Evolutionary conservation across 139 green algal species (phyloP), one percentile per base, ranked within the genome.

Genomic region (Protoeuglena noctilucae): DNA sequence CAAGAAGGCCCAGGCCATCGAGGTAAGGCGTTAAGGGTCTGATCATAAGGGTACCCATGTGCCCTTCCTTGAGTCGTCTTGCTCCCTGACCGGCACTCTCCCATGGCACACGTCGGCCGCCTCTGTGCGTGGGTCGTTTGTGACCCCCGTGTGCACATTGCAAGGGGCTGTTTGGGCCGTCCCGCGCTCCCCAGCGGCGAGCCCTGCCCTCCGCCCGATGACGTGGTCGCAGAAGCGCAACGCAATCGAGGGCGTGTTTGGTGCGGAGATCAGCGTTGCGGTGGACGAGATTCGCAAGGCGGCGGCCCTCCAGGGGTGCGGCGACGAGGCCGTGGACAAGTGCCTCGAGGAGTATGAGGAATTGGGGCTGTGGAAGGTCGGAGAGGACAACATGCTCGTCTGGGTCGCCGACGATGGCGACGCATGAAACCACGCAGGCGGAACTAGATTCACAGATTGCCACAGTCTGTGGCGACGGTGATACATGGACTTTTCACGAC

Each of bases 331-430:
- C 39, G 75, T 87, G 21, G 34, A 60, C 31, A 39, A 69, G 52
- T 85, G 74, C 52, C 49, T 87, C 19, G 63, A 77, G 23, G 80
- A 86, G 60, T 90, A 90, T 47, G 67, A 26, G 1, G 61, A 65
- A 5, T 66, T 90, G 22, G 74, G 73, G 4, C 69, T 90, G 40
- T 87, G 78, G 72, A 67, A 24, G 2, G 57, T 74, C 29, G 58
- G 61, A 31, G 34, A 43, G 34, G 34, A 43, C 34, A n/a, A n/a
- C n/a, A n/a, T n/a, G n/a, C n/a, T n/a, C n/a, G n/a, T n/a, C n/a
- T n/a, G n/a, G n/a, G n/a, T n/a, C n/a, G n/a, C n/a, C n/a, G n/a
- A n/a, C n/a, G n/a, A n/a, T n/a, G n/a, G n/a, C n/a, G n/a, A n/a
- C n/a, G n/a, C n/a, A n/a, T n/a, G n/a, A n/a, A n/a, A n/a, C n/a